These are phyloP conservation scores for Lepiota venenata DNA, from an alignment of 768 basidiomycete genomes.

Conservation along the genomic window DNA sequence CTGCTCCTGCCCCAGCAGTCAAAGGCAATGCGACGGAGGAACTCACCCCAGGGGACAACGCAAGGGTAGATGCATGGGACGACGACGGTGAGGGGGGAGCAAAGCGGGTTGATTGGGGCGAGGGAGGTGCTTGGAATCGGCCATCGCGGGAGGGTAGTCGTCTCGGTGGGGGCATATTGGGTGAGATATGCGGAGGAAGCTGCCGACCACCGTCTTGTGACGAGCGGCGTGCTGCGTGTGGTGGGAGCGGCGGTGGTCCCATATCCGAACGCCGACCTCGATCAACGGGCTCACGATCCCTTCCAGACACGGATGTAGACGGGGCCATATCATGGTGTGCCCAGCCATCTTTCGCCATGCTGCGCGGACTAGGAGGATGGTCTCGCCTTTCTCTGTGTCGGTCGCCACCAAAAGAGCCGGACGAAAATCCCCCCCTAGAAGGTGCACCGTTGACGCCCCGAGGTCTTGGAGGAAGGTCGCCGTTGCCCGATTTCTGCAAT, in stretches of 20 bases:
- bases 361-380: conserved; percentile 34
- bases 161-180: conserved; percentile 28
- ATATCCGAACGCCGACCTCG: conserved; percentile 43
- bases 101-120: conserved; percentile 26
- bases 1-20: conserved; percentile 27
- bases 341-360: conserved; percentile 26
- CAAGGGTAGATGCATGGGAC: conserved; percentile 36
- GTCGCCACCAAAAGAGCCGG: conserved; percentile 19
- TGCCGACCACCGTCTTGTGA: conserved; percentile 45
- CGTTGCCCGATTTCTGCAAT: conserved; percentile 49
- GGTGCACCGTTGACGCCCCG: conserved; percentile 30
- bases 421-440: conserved; percentile 20
- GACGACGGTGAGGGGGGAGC: conserved; percentile 42
- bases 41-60: conserved; percentile 31
- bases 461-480: conserved; percentile 26
- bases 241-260: conserved; percentile 50
- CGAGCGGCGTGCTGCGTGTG: conserved; percentile 28
- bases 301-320: conserved; percentile 19
- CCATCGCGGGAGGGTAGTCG: conserved; percentile 41
- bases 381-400: conserved; percentile 26
- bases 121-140: conserved; percentile 30
- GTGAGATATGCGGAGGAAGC: conserved; percentile 53
- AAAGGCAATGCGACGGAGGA: conserved; percentile 27
- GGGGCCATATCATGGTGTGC: conserved; percentile 15
- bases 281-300: conserved; percentile 28